phyloP scores from a whole-genome alignment of 1,139 yeast genomes.

The Arxiozyma heterogenica region DNA sequence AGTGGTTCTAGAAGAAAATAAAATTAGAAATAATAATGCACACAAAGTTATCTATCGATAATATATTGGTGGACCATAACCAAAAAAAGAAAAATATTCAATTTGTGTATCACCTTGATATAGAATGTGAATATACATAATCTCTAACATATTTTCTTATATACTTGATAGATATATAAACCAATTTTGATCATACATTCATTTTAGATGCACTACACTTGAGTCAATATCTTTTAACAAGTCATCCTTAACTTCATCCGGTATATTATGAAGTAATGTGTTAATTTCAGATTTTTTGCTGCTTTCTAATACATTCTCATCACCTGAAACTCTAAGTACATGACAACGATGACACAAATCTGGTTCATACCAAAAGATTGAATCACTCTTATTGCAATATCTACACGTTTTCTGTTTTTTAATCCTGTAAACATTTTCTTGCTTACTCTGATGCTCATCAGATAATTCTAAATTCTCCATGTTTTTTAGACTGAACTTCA shows the following conservation, averaged over 20 bases:
- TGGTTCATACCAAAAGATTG: constrained; percentile 16
- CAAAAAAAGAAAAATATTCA: constrained; percentile 5
- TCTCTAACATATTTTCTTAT: not conserved
- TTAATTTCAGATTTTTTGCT: not conserved
- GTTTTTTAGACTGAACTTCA: not conserved
- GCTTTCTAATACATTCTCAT: not conserved
- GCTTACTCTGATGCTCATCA: not conserved
- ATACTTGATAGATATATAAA: not conserved
- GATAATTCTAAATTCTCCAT: not conserved
- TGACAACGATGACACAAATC: constrained; percentile 20
- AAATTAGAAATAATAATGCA: not conserved
- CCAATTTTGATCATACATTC: not conserved
- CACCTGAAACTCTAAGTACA: constrained; percentile 1
- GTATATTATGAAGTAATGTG: not conserved
- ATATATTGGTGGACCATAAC: too few species aligned
- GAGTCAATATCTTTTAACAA: not conserved
- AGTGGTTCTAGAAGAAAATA: not conserved
- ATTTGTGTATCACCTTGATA: not conserved
- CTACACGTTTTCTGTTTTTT: constrained; percentile 7
- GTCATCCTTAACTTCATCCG: not conserved
- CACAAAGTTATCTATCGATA: too few species aligned
- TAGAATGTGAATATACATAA: not conserved
- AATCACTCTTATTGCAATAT: constrained; percentile 9
- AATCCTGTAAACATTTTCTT: not conserved
- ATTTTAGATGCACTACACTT: not conserved